These are phyloP conservation scores for Cordyceps sp. DNA, from an alignment of 2,329 filamentous ascomycete genomes.

Conservation along the genomic window DNA sequence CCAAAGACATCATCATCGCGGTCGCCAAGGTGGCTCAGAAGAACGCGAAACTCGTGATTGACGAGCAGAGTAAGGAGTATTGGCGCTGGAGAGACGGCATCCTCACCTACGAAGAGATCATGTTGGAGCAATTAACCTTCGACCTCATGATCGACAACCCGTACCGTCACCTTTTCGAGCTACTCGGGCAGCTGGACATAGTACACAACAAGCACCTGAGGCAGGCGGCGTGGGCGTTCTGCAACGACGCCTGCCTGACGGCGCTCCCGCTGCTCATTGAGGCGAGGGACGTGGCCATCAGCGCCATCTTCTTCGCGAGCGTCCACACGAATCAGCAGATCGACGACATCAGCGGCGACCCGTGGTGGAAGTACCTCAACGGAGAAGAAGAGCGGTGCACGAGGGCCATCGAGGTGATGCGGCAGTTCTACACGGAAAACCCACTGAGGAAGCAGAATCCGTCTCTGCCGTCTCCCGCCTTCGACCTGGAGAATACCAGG, in stretches of 20 bases:
- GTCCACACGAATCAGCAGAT: constrained; percentile 59
- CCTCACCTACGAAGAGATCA: constrained; percentile 76
- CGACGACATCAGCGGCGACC: constrained; percentile 54
- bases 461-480: constrained; percentile 34
- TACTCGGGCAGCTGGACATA: constrained; percentile 55
- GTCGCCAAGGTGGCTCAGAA: constrained; percentile 93
- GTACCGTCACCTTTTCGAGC: constrained; percentile 69
- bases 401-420: constrained; percentile 61
- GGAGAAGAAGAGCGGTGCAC: constrained; percentile 55
- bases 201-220: constrained; percentile 69
- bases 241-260: constrained; percentile 80
- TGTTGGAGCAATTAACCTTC: constrained; percentile 85
- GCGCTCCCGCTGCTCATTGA: constrained; percentile 68
- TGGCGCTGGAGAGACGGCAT: constrained; percentile 97
- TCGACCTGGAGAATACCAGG: constrained; percentile 38
- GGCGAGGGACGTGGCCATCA: constrained; percentile 67
- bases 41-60: constrained; percentile 73
- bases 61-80: constrained; percentile 95
- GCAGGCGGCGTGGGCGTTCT: constrained; percentile 82
- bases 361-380: constrained; percentile 76
- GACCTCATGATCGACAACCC: constrained; percentile 84
- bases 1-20: constrained; percentile 83
- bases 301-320: constrained; percentile 73
- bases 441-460: constrained; percentile 41
- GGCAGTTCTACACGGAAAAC: constrained; percentile 49